phyloP scores from a whole-genome alignment of 2,329 filamentous ascomycete genomes.

The Aspergillus novoparasiticus region DNA sequence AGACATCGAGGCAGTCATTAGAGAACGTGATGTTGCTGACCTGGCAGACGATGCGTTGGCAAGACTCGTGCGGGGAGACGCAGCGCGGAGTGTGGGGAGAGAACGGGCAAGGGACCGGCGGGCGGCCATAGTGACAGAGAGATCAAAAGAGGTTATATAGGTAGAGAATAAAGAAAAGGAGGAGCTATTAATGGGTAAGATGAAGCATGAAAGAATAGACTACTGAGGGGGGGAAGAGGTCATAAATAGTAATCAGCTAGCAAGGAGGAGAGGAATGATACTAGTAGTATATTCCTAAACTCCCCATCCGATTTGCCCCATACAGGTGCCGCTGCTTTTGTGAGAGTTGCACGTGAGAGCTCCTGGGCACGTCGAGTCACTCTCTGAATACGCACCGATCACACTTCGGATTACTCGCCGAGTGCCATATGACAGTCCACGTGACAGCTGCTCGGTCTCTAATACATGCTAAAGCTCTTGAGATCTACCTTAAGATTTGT shows the following conservation, averaged over 20 bases:
- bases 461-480: too few species aligned
- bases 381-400: too few species aligned
- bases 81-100: constrained; percentile 42
- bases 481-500: too few species aligned
- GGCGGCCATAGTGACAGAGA: constrained; percentile 37
- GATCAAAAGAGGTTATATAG: not conserved
- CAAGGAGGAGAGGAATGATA: not conserved
- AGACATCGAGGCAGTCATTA: constrained; percentile 24
- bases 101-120: constrained; percentile 39
- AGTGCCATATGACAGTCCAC: not conserved
- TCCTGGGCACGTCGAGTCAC: not conserved
- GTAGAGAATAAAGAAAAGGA: not conserved
- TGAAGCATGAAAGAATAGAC: not conserved
- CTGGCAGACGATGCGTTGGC: constrained; percentile 26
- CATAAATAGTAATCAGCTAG: not conserved
- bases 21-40: constrained; percentile 28
- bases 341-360: not conserved
- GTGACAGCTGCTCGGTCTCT: too few species aligned
- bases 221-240: not conserved
- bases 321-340: not conserved
- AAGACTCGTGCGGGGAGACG: constrained; percentile 38
- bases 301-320: not conserved
- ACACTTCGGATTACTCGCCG: not conserved
- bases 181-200: not conserved
- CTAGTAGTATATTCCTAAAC: not conserved